Evolutionary conservation across 305 asterid genomes (phyloP), one percentile per base, ranked within the genome.

Genomic region (Euphrasia arctica): DNA sequence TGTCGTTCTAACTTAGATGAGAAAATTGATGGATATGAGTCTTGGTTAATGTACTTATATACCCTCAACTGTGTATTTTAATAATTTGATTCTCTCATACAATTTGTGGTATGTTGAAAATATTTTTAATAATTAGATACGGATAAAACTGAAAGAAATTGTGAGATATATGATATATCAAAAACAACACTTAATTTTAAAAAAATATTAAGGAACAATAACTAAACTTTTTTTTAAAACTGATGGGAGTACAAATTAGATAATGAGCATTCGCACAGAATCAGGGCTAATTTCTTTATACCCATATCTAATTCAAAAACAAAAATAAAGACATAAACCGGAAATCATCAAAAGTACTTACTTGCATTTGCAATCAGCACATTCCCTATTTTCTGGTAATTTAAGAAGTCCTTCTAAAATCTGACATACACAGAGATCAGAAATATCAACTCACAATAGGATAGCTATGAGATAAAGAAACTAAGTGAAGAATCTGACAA

Each of bases 301-400:
- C 41, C 12, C 25, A 2, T 29, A n/a, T n/a, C 42, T 51, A 58
- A 58, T 54, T 48, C 42, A 59, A 55, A 61, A 41, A 70, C 36
- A 3, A 51, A 56, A 11, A 39, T 39, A 39, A 7, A 39, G 1
- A 39, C 45, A 8, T 39, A 9, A n/a, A 58, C 32, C 32, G 28
- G 9, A 62, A 51, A 59, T 62, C 43, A 62, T 60, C 47, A 61
- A 32, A 75, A 9, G 39, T 28, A 88, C 94, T 54, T 87, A 91
- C 99, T 94, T 91, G 91, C 90, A 69, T 82, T 88, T 94, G 82
- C 98, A 94, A 83, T 94, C 99, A 55, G 99, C 99, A 69, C 98
- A 94, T 71, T 94, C 98, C 83, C 97, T 87, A 81, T 94, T 94
- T 79, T 88, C 98, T 1, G 99, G 97, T 86, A 94, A 77, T 82